phyloP scores from a whole-genome alignment of 2,329 filamentous ascomycete species.

The Dryadomyces quercus-mongolicae region DNA sequence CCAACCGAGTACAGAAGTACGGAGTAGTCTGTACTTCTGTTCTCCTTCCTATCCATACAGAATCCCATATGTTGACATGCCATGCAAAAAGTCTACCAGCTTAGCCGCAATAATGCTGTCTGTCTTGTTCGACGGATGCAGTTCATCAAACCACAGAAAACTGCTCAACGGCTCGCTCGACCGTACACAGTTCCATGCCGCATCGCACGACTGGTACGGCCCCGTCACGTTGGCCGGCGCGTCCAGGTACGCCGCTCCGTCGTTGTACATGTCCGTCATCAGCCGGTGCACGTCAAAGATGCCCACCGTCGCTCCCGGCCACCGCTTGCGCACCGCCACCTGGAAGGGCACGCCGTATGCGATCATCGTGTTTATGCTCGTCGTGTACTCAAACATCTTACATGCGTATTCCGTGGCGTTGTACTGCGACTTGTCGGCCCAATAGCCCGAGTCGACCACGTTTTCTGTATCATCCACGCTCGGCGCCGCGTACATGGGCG shows the following conservation, averaged over 20 bases:
- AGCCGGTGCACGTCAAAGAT: slow-evolving; percentile 56
- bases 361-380: slow-evolving; percentile 35
- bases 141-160: slow-evolving; percentile 60
- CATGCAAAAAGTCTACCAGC: neutral
- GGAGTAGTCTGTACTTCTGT: too few species aligned
- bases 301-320: slow-evolving; percentile 48
- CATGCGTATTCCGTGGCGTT: slow-evolving; percentile 28
- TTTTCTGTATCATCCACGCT: neutral
- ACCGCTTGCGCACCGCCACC: slow-evolving; percentile 29
- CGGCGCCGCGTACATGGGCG: slow-evolving; percentile 48
- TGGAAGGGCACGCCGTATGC: slow-evolving; percentile 37
- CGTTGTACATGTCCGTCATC: slow-evolving; percentile 50
- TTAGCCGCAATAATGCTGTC: slow-evolving; percentile 5
- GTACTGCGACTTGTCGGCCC: slow-evolving; percentile 13
- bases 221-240: slow-evolving; percentile 47
- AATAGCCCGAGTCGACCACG: slow-evolving; percentile 18
- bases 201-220: slow-evolving; percentile 22
- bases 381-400: slow-evolving; percentile 38
- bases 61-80: neutral
- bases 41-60: neutral
- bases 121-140: slow-evolving; percentile 59
- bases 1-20: too few species aligned
- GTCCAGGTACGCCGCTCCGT: slow-evolving; percentile 49
- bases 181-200: slow-evolving; percentile 22
- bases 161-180: slow-evolving; percentile 36